A percentile compares a stretch with the other conserved stretches of the same genome.
Evolutionary conservation across 768 basidiomycete genomes (phyloP).

Genomic region (Auricularia heimuer): DNA sequence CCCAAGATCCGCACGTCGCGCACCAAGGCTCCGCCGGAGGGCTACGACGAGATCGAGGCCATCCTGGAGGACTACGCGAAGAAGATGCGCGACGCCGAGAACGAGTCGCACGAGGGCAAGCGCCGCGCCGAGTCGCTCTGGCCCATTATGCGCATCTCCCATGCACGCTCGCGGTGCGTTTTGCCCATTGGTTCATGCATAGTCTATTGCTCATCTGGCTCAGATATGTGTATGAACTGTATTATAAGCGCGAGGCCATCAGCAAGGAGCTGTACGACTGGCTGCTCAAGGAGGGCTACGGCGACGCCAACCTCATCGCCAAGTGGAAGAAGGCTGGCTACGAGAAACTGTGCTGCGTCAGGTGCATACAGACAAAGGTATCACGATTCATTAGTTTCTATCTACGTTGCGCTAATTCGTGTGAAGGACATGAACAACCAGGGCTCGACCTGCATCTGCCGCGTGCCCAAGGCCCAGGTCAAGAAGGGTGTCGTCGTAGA

Average conservation of each 20-base stretch:
- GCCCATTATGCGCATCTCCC: conserved; percentile 98
- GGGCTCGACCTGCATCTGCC: conserved; percentile 95
- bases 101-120: conserved; percentile 97
- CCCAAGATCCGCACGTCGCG: conserved; percentile 88
- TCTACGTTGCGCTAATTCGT: neutral
- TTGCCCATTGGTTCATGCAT: too few species aligned
- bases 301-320: conserved; percentile 89
- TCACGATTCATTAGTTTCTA: conserved; percentile 8
- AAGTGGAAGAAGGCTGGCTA: conserved; percentile 99
- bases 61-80: conserved; percentile 97
- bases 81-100: conserved; percentile 99
- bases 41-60: conserved; percentile 85
- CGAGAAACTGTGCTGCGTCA: conserved; percentile 93
- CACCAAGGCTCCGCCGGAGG: conserved; percentile 91
- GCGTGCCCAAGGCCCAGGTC: conserved; percentile 91
- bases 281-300: conserved; percentile 95
- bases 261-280: conserved; percentile 91
- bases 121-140: conserved; percentile 86
- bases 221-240: conserved; percentile 88
- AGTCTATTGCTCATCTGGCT: too few species aligned
- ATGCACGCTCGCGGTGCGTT: conserved; percentile 67
- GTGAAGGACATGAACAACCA: conserved; percentile 96
- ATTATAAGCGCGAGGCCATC: conserved; percentile 96
- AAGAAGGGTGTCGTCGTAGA: conserved; percentile 87
- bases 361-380: conserved; percentile 92